Percentiles rank a stretch among this genome's conserved stretches.
Evolutionary conservation across 371 early-diverging fungal genomes (phyloP).

Genomic region (Quaeritorhiza haematococci): DNA sequence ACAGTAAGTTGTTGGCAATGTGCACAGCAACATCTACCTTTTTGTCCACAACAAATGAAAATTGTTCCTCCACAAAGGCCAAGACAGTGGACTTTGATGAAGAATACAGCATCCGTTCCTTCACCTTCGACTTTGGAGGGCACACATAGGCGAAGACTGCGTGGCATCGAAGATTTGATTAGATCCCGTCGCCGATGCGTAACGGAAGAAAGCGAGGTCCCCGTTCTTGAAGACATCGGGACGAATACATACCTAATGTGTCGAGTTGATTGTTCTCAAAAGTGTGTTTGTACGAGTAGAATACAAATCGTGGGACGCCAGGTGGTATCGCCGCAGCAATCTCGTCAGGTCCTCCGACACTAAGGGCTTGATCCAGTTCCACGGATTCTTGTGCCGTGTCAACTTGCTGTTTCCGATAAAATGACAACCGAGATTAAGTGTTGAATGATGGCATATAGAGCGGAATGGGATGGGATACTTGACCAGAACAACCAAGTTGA

Average conservation of each 20-base stretch:
- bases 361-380: conserved; percentile 43
- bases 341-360: conserved; percentile 37
- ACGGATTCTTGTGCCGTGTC: conserved; percentile 52
- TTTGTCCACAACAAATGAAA: conserved; percentile 50
- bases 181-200: too few species aligned
- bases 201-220: too few species aligned
- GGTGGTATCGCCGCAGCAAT: conserved; percentile 42
- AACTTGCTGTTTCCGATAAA: conserved; percentile 2
- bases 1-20: too few species aligned
- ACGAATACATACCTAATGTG: too few species aligned
- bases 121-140: conserved; percentile 71
- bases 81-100: conserved; percentile 62
- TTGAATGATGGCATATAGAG: background rate
- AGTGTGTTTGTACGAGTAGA: conserved; percentile 50
- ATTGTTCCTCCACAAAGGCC: conserved; percentile 46
- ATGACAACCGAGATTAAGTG: background rate
- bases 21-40: too few species aligned
- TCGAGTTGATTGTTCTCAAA: conserved; percentile 22
- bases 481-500: conserved; percentile 68
- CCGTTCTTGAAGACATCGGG: too few species aligned
- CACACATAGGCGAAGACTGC: conserved; percentile 77
- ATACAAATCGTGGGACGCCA: conserved; percentile 63
- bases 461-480: too few species aligned
- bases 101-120: conserved; percentile 83
- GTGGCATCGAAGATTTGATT: background rate